Conservation (phyloP, 1,139 yeast genomes). For the Maudiozyma humilis region DNA sequence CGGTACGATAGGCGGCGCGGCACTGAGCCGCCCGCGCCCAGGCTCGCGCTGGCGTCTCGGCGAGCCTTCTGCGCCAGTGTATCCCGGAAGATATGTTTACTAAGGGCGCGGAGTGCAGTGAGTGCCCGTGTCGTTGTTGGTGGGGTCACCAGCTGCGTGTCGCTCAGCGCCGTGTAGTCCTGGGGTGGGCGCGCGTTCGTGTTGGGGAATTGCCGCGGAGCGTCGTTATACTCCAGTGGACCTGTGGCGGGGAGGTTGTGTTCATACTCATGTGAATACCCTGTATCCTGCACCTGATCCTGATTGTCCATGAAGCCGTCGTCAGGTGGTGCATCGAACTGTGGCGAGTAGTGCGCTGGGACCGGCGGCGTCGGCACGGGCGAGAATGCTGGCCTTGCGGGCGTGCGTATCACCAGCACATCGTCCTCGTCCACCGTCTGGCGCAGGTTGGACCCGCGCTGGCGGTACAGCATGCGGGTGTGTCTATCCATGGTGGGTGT, state of each 20-base stretch:
- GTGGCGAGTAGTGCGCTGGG: too few species aligned
- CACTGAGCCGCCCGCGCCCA: background rate
- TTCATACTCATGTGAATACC: too few species aligned
- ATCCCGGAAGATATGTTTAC: background rate
- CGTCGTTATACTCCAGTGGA: background rate
- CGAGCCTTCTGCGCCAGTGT: too few species aligned
- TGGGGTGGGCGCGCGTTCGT: background rate
- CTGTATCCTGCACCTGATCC: too few species aligned
- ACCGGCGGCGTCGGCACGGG: too few species aligned
- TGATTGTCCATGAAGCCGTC: too few species aligned
- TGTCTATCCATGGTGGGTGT: conserved; percentile 13
- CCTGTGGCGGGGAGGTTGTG: too few species aligned
- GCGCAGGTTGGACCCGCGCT: conserved; percentile 26
- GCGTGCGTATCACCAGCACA: conserved; percentile 15
- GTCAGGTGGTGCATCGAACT: too few species aligned
- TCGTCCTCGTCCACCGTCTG: conserved; percentile 16
- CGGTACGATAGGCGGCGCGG: conserved; percentile 1
- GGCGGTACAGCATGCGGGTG: conserved; percentile 15
- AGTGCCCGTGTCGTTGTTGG: background rate
- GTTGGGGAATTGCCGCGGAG: background rate
- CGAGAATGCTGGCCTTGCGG: conserved; percentile 8
- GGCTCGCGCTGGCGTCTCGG: background rate
- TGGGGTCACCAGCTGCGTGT: background rate
- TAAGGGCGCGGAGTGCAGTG: background rate
- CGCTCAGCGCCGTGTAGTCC: background rate